phyloP scores from a whole-genome alignment of 441 rosid species.

The Bocquillonia castaneifolia region DNA sequence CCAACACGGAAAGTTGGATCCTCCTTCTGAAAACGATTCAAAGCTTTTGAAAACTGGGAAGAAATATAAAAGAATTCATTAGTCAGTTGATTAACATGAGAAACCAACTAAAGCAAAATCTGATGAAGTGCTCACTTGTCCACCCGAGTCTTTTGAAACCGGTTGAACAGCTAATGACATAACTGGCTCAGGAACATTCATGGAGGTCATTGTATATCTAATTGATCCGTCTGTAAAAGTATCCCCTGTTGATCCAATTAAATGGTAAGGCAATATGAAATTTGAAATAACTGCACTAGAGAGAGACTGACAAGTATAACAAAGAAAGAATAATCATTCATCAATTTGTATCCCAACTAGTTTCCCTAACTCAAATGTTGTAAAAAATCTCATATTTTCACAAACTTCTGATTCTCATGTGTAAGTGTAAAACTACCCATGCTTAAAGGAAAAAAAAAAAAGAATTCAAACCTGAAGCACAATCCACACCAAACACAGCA shows the following conservation, averaged over 20 bases:
- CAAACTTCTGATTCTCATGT: too few relatives aligned
- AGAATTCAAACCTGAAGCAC: constrained; percentile 74
- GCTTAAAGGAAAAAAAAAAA: background rate
- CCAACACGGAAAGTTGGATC: constrained; percentile 99
- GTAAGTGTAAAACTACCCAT: too few relatives aligned
- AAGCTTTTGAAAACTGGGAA: constrained; percentile 88
- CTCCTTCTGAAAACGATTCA: constrained; percentile 88
- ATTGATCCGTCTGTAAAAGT: constrained; percentile 95
- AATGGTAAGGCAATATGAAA: constrained; percentile 5
- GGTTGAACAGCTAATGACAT: constrained; percentile 98
- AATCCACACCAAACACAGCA: constrained; percentile 96
- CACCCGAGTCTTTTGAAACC: constrained; percentile 90
- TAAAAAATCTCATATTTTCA: constrained; percentile 3
- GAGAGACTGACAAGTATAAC: background rate
- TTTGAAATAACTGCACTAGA: background rate
- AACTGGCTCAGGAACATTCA: constrained; percentile 98
- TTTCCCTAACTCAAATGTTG: background rate
- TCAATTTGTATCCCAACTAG: constrained; percentile 8
- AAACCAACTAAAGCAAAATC: constrained; percentile 8
- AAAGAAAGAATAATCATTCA: background rate
- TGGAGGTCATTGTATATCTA: constrained; percentile 95
- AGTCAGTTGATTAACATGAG: constrained; percentile 6
- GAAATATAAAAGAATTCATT: background rate
- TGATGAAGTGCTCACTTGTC: constrained; percentile 60
- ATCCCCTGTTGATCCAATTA: constrained; percentile 54